Percentiles rank a stretch among this genome's conserved stretches.
phyloP scores from a whole-genome alignment of 176 grass and related monocot genomes.

The Bromus sterilis region DNA sequence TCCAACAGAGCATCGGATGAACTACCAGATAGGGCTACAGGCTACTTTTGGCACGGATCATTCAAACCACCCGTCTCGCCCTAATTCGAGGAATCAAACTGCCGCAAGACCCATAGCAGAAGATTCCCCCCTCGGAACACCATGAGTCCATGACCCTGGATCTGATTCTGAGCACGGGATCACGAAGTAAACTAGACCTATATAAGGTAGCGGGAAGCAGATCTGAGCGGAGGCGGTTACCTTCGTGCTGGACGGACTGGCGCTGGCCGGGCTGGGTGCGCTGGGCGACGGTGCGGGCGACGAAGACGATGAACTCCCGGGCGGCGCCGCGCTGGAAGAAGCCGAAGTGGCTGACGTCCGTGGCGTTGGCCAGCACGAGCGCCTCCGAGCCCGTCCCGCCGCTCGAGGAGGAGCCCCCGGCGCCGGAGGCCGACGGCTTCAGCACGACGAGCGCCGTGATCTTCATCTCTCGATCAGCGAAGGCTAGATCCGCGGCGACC shows the following conservation, averaged over 20 bases:
- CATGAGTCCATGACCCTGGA: not conserved
- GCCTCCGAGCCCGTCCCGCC: conserved; percentile 34
- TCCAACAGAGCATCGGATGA: not conserved
- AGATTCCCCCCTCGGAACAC: not conserved
- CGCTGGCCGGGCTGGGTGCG: conserved; percentile 62
- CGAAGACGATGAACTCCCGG: conserved; percentile 83
- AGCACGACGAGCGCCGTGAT: conserved; percentile 82
- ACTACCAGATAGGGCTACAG: not conserved
- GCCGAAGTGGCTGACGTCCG: conserved; percentile 90
- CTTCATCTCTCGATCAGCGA: conserved; percentile 36
- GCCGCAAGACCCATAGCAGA: not conserved
- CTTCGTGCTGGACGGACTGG: conserved; percentile 94
- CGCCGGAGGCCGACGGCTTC: conserved; percentile 38
- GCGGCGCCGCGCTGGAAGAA: conserved; percentile 73
- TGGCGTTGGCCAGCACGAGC: conserved; percentile 76
- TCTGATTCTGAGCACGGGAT: not conserved
- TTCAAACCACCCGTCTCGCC: not conserved
- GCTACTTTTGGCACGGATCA: not conserved
- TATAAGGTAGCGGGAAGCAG: not conserved
- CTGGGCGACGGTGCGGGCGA: conserved; percentile 75
- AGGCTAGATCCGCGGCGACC: not conserved
- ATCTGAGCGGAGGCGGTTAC: conserved; percentile 12
- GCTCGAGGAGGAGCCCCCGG: conserved; percentile 26
- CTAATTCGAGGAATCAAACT: not conserved
- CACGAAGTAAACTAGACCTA: not conserved